Evolutionary conservation across 345 rosid species (phyloP).

Genomic region (Raphanus raphanistrum): DNA sequence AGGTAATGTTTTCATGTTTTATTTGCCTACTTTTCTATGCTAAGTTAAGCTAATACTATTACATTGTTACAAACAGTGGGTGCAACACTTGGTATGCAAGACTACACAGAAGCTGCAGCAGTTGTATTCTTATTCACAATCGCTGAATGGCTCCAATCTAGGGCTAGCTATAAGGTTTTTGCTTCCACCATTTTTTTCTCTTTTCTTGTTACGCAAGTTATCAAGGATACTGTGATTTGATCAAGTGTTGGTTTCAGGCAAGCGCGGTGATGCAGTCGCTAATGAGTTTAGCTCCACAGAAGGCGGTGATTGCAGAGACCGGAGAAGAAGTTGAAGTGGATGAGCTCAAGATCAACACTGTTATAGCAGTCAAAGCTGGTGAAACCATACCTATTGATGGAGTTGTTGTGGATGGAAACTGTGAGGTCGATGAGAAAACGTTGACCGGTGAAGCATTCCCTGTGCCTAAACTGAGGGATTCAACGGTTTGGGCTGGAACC

Average conservation of each 20-base stretch:
- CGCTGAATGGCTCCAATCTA: slow-evolving; percentile 87
- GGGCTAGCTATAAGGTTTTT: slow-evolving; percentile 85
- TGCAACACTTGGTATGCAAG: slow-evolving; percentile 72
- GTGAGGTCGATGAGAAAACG: slow-evolving; percentile 90
- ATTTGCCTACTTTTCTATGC: neutral
- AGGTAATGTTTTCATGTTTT: slow-evolving; percentile 44
- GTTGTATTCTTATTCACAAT: slow-evolving; percentile 83
- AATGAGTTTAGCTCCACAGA: slow-evolving; percentile 80
- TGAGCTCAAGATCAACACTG: slow-evolving; percentile 69
- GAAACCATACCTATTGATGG: slow-evolving; percentile 93
- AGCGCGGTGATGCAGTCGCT: slow-evolving; percentile 76
- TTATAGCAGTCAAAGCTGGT: slow-evolving; percentile 79
- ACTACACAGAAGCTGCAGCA: slow-evolving; percentile 78
- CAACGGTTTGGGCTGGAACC: slow-evolving; percentile 89
- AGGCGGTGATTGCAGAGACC: slow-evolving; percentile 74
- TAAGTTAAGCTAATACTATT: neutral
- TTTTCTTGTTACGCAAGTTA: neutral
- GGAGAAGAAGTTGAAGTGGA: slow-evolving; percentile 76
- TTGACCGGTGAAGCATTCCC: slow-evolving; percentile 91
- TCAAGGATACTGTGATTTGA: neutral
- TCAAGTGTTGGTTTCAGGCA: slow-evolving; percentile 54
- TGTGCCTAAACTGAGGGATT: slow-evolving; percentile 65
- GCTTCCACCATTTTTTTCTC: neutral
- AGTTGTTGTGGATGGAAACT: slow-evolving; percentile 73
- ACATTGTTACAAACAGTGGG: slow-evolving; percentile 48